phyloP scores from a whole-genome alignment of 768 basidiomycete species.

The Suillus discolor region DNA sequence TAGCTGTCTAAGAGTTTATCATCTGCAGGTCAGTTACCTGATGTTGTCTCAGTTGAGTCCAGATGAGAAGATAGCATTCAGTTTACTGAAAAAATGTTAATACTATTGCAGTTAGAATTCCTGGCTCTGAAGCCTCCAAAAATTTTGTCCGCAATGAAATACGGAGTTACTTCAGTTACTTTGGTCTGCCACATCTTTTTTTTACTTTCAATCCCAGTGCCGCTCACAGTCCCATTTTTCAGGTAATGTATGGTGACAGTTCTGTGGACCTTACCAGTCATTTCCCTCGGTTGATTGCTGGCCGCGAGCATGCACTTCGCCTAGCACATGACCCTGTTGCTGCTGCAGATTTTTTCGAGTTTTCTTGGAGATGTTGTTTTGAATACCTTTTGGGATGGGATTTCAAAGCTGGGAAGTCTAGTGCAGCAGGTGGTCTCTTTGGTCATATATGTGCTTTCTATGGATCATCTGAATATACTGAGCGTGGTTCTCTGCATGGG shows the following conservation, averaged over 20 bases:
- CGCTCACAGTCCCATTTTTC: conserved; percentile 28
- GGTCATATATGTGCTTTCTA: conserved; percentile 32
- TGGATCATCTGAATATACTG: conserved; percentile 29
- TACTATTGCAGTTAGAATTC: conserved; percentile 30
- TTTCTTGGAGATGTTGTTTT: conserved; percentile 26
- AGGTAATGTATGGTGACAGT: conserved; percentile 28
- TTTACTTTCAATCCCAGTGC: conserved; percentile 26
- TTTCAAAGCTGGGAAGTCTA: conserved; percentile 13
- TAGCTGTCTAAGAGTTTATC: too few species aligned
- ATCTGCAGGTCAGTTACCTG: too few species aligned
- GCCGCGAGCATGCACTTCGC: not conserved
- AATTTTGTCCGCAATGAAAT: conserved; percentile 24
- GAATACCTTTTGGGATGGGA: conserved; percentile 33
- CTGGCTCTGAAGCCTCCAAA: conserved; percentile 33
- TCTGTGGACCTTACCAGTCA: not conserved
- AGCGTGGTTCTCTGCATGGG: not conserved
- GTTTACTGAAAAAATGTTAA: conserved; percentile 31
- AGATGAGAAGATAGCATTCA: conserved; percentile 23
- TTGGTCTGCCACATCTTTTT: conserved; percentile 28
- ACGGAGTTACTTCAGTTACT: conserved; percentile 24
- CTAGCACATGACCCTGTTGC: not conserved
- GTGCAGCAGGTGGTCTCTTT: conserved; percentile 28
- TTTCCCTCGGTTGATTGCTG: not conserved
- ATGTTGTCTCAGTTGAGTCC: conserved; percentile 6
- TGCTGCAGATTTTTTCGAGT: conserved; percentile 13